Evolutionary conservation across 441 rosid species (phyloP).

Genomic region (Croton laevigatus): DNA sequence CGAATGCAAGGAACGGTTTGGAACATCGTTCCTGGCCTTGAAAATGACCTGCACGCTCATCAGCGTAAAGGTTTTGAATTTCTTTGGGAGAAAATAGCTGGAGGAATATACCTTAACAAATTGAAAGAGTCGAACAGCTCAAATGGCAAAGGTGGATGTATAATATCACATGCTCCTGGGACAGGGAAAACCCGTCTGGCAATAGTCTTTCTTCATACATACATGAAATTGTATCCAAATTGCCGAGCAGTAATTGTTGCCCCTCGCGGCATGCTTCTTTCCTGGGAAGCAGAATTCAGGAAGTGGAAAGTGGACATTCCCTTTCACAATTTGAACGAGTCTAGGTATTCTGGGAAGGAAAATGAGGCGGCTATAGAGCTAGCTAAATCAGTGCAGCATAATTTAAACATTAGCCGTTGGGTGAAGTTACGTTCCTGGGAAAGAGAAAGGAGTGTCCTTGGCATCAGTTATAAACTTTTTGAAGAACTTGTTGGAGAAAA

Average conservation of each 20-base stretch:
- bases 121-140: slow-evolving; percentile 31
- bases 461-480: slow-evolving; percentile 56
- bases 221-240: slow-evolving; percentile 40
- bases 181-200: slow-evolving; percentile 80
- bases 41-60: slow-evolving; percentile 50
- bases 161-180: slow-evolving; percentile 86
- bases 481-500: slow-evolving; percentile 38
- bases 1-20: slow-evolving; percentile 54
- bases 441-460: slow-evolving; percentile 47
- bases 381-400: slow-evolving; percentile 3
- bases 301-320: slow-evolving; percentile 58
- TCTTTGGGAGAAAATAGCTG: slow-evolving; percentile 69
- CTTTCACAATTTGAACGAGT: slow-evolving; percentile 49
- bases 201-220: slow-evolving; percentile 58
- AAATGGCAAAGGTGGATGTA: slow-evolving; percentile 52
- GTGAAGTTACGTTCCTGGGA: slow-evolving; percentile 61
- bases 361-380: slow-evolving; percentile 22
- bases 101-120: slow-evolving; percentile 48
- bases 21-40: slow-evolving; percentile 59
- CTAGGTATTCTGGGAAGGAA: slow-evolving; percentile 47
- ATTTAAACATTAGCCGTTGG: slow-evolving; percentile 25
- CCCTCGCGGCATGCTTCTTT: slow-evolving; percentile 51
- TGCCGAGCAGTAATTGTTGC: slow-evolving; percentile 72
- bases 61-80: slow-evolving; percentile 78
- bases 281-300: slow-evolving; percentile 70